Base-by-base conservation (phyloP, 148 eudicot species). In the Drosera capensis region DNA sequence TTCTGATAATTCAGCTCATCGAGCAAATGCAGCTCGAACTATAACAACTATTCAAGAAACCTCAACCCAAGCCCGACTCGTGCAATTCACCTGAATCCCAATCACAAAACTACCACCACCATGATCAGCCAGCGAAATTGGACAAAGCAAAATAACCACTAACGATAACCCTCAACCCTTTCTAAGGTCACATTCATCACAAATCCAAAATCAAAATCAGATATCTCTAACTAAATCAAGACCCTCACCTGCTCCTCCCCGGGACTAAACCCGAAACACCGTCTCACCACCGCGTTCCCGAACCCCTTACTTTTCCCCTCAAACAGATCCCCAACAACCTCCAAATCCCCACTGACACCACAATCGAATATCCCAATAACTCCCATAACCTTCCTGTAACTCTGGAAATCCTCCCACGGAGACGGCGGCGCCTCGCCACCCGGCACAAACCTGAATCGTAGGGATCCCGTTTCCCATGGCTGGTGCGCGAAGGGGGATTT, bases 351-450 rank as follows among this genome's bases (percentile, higher is more conserved):
- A 0, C 82, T 62, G 35, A 79, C 56, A 1, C 94, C 92, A 46
- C 97, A 84, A 49, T 88, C 94, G 47, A 77, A 83, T 37, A 88
- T 75, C n/a, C 97, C 97, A 37, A 88, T 78, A 5, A 88, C 86
- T 16, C 72, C 78, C 1, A 77, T 68, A 28, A 71, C 75, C 54
- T 88, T 88, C 8, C 97, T 70, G 22, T 80, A 75, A 11, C 92
- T 80, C 57, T 88, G 97, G 21, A 88, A 88, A 45, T 88, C 97
- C 45, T 88, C 97, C 97, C 97, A 88, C 0, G 97, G 92, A 14
- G 71, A 61, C 0, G 94, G 79, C n/a, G 95, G 87, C 0, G 84
- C 66, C n/a, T n/a, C n/a, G 0, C 95, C 97, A 13, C 95, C 95
- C 41, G 78, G 48, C 36, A 90, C 70, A 68, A 78, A 90, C 65